Evolutionary conservation across 2,329 filamentous ascomycete genomes (phyloP).

Genomic region (Penicillium digitatum): DNA sequence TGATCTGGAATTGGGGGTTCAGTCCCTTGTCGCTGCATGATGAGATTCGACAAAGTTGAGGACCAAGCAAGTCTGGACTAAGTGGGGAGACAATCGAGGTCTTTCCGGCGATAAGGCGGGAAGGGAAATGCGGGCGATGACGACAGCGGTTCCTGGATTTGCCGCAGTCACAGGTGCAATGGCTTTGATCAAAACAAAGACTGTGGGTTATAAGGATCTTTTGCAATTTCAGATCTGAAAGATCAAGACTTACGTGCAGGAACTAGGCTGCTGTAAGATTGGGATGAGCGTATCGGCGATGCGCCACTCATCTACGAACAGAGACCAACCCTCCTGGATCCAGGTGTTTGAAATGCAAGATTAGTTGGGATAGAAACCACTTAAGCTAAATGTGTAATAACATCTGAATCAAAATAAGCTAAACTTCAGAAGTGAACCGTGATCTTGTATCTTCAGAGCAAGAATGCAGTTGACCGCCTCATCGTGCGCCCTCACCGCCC

Average conservation of each 20-base stretch:
- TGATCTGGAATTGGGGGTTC: constrained; percentile 17
- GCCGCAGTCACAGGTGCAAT: constrained; percentile 1
- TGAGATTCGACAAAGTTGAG: not conserved
- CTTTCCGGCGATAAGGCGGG: constrained; percentile 6
- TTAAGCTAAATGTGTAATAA: not conserved
- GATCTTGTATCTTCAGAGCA: not conserved
- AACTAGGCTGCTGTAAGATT: not conserved
- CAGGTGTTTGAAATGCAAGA: not conserved
- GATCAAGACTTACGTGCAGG: not conserved
- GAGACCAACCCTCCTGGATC: no score
- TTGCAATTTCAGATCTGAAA: not conserved
- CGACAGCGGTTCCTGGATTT: constrained; percentile 16
- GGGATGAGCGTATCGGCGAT: not conserved
- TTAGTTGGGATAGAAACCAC: not conserved
- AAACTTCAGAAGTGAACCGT: not conserved
- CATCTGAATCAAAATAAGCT: not conserved
- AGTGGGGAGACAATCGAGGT: constrained; percentile 5
- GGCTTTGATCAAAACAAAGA: not conserved
- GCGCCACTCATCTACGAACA: not conserved
- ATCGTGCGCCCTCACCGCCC: constrained; percentile 16
- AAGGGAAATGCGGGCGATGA: constrained; percentile 10
- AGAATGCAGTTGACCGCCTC: constrained; percentile 6
- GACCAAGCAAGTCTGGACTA: not conserved
- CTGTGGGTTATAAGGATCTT: not conserved
- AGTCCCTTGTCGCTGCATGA: constrained; percentile 16